Percentiles rank a stretch among this genome's conserved stretches.
These are phyloP conservation scores for Fusarium verticillioides DNA, from an alignment of 2,329 filamentous ascomycete genomes.

Conservation along the genomic window DNA sequence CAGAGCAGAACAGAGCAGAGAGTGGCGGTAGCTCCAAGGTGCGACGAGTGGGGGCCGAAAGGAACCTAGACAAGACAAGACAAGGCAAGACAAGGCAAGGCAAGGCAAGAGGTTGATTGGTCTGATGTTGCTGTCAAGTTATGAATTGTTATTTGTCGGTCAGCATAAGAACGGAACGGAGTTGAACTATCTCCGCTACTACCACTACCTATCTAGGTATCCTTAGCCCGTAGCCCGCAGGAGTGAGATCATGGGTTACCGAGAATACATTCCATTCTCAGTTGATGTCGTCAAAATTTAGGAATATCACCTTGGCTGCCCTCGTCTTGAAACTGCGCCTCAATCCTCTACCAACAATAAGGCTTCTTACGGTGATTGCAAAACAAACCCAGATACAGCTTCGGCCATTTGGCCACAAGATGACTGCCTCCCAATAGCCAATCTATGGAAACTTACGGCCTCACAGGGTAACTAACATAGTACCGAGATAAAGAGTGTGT, in stretches of 20 bases:
- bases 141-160: slow-evolving; percentile 7
- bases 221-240: not conserved
- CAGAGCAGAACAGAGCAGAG: not conserved
- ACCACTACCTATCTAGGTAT: not conserved
- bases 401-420: not conserved
- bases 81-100: no score
- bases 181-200: not conserved
- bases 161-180: not conserved
- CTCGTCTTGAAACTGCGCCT: slow-evolving; percentile 14
- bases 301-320: slow-evolving; percentile 16
- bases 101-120: slow-evolving; percentile 12
- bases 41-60: slow-evolving; percentile 32
- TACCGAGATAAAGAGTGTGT: not conserved
- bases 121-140: not conserved
- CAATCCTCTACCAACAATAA: slow-evolving; percentile 14
- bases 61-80: slow-evolving; percentile 7
- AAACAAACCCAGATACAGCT: not conserved
- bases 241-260: slow-evolving; percentile 28
- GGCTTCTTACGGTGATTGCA: not conserved
- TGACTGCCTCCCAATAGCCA: not conserved
- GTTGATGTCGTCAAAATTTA: slow-evolving; percentile 1
- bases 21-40: slow-evolving; percentile 18
- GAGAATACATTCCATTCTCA: slow-evolving; percentile 34
- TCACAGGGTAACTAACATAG: not conserved
- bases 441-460: slow-evolving; percentile 8